Percentiles rank a stretch among this genome's conserved stretches.
These are phyloP conservation scores for Chlamydomonas urium DNA, from an alignment of 139 green algal species.

Conservation along the genomic window DNA sequence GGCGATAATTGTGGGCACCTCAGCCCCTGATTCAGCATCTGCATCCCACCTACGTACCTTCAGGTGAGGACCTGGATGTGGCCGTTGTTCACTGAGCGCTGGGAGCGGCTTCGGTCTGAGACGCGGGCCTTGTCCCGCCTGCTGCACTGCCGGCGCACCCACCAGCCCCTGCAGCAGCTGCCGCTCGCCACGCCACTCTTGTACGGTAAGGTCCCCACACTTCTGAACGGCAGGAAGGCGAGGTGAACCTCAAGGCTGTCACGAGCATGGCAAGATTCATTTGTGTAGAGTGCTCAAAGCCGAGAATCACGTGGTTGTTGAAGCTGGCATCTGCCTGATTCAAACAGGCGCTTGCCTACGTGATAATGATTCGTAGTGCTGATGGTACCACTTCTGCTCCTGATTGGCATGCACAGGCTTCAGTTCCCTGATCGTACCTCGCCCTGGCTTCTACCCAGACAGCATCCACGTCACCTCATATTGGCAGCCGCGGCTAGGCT, in stretches of 20 bases:
- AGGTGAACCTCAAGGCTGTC: too few relatives aligned
- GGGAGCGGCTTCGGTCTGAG: conserved; percentile 48
- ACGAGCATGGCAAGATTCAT: too few relatives aligned
- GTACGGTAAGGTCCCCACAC: conserved; percentile 33
- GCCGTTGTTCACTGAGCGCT: conserved; percentile 67
- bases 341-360: too few relatives aligned
- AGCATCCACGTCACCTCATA: conserved; percentile 42
- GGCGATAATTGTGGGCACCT: too few relatives aligned
- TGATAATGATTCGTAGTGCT: too few relatives aligned
- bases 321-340: too few relatives aligned
- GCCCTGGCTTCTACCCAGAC: conserved; percentile 45
- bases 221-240: too few relatives aligned
- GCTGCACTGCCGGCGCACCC: conserved; percentile 9
- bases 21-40: too few relatives aligned
- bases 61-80: conserved; percentile 76
- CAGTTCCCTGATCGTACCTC: conserved; percentile 33
- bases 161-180: neutral
- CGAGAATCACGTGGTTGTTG: too few relatives aligned
- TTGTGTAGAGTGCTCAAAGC: too few relatives aligned
- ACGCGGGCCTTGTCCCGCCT: conserved; percentile 43
- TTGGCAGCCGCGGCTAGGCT: neutral
- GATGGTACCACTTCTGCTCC: too few relatives aligned
- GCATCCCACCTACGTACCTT: too few relatives aligned
- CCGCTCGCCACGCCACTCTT: conserved; percentile 27
- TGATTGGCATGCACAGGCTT: conserved; percentile 31